Conservation (phyloP, 1,284 basidiomycete genomes). For the Volvariella surrecta region DNA sequence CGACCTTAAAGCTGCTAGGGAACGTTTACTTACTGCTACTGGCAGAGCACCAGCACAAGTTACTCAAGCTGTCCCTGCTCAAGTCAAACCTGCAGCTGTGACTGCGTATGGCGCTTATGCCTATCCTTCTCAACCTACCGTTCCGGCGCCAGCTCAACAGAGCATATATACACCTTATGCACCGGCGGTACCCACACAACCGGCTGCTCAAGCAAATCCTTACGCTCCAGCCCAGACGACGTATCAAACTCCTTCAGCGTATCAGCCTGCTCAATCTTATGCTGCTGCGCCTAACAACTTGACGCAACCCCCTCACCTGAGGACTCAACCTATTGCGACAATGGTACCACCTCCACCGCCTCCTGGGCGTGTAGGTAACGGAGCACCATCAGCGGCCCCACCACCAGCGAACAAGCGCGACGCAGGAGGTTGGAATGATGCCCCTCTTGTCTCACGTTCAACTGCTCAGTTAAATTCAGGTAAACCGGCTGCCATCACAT, state of each 20-base stretch:
- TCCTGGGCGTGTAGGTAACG: constrained; percentile 12
- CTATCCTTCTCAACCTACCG: constrained; percentile 11
- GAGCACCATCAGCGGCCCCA: constrained; percentile 11
- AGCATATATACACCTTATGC: constrained; percentile 11
- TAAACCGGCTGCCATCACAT: constrained; percentile 70
- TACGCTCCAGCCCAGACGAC: constrained; percentile 3
- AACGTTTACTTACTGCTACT: constrained; percentile 49
- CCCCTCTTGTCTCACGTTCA: constrained; percentile 55
- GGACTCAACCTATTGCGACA: constrained; percentile 17
- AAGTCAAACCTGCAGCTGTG: constrained; percentile 8
- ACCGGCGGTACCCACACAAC: not conserved
- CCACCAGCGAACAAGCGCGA: constrained; percentile 47
- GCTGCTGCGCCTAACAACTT: constrained; percentile 12
- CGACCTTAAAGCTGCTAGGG: constrained; percentile 57
- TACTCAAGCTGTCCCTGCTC: constrained; percentile 12
- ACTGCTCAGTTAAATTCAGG: constrained; percentile 37
- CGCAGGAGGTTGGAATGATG: constrained; percentile 89
- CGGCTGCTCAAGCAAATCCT: not conserved
- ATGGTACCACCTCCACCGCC: constrained; percentile 17
- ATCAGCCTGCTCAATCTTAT: constrained; percentile 10
- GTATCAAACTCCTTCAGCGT: not conserved
- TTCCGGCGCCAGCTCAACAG: not conserved
- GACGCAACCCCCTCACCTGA: constrained; percentile 30
- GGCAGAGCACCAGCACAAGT: constrained; percentile 22
- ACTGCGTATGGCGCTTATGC: constrained; percentile 15